Evolutionary conservation across 176 grass and related monocot genomes (phyloP), one percentile per base, ranked within the genome.

Genomic region (Musa acuminata): DNA sequence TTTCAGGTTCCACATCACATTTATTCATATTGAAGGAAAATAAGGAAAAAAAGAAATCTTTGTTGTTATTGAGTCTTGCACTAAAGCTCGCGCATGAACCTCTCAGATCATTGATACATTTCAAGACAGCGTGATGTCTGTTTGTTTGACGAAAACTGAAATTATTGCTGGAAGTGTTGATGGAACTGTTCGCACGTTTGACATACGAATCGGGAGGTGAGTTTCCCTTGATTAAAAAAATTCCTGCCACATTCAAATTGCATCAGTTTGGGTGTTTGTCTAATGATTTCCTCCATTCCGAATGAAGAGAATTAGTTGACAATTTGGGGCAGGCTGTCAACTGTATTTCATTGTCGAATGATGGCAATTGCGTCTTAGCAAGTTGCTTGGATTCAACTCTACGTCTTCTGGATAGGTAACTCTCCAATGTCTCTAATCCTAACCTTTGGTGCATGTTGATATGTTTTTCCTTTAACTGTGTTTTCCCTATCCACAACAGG

Each of bases 81-180:
- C 48, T 82, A 63, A 72, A 14, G 52, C 63, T 67, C 86, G 53
- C 70, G 51, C 21, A 55, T 86, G 21, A 49, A 3, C 80, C 62
- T 43, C 22, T 58, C 82, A 98, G 94, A 93, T 91, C 52, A 93
- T 98, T 11, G 75, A 91, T 85, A 89, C 90, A 71, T 98, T 98
- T 81, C 90, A 98, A 89, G 94, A 98, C 63, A 98, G 94, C 53
- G 87, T 98, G 54, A 98, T 93, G 94, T 93, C 94, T 79, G 86
- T 93, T 67, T 78, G 76, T 80, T 27, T 98, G 64, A 98, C 90
- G 54, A 87, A 87, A 75, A 91, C 90, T 43, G 90, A 98, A 85
- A 98, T 98, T 77, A 93, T 98, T 71, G 94, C 94, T 75, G 94
- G 90, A n/a, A 93, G 87, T 87, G 90, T 97, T 64, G 94, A 93